Base-by-base conservation (phyloP, 139 green algal species). In the Ettlia oleoabundans region DNA sequence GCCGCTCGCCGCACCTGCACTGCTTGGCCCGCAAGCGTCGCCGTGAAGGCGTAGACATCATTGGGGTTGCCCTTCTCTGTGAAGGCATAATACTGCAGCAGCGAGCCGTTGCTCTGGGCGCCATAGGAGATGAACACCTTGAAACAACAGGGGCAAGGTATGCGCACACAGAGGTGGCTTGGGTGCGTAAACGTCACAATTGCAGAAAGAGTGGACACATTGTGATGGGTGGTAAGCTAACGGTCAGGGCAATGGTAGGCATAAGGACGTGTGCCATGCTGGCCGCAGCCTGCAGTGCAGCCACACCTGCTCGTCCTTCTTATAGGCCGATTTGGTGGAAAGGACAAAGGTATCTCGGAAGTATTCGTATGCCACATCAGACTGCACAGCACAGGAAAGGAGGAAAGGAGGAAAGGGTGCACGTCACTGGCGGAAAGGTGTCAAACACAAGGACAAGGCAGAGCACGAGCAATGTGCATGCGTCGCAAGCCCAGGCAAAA, bases 41-140 rank as follows among this genome's bases (percentile, higher is more conserved):
- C 73, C 10, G 61, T 33, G 18, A 87, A n/a, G 0, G 65, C 63
- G 43, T 87, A 91, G 7, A 80, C 61, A 58, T 93, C 89, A 62
- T 87, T 42, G 1, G 69, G 82, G 84, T 90, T 91, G 33, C 53
- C 62, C 0, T 41, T 42, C 65, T 91, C 88, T 21, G 89, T 76
- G 85, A 93, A 93, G 9, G 83, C 86, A 37, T 93, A 93, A 76
- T 84, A 93, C 33, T 93, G 90, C 69, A 93, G 58, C 55, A 93
- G 76, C 33, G 67, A 76, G 82, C 89, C 86, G 73, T 93, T 93
- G 77, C 62, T 58, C 69, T 92, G 51, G 35, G 21, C 28, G 2
- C 85, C 88, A 61, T 92, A 93, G 28, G 58, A 87, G 70, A 92
- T 91, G 84, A 88, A 91, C 26, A 90, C 86, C 76, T 91, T 77